Evolutionary conservation across 2,329 filamentous ascomycete species (phyloP), one percentile per base, ranked within the genome.

Genomic region (Hawksworthiomyces lignivorus): DNA sequence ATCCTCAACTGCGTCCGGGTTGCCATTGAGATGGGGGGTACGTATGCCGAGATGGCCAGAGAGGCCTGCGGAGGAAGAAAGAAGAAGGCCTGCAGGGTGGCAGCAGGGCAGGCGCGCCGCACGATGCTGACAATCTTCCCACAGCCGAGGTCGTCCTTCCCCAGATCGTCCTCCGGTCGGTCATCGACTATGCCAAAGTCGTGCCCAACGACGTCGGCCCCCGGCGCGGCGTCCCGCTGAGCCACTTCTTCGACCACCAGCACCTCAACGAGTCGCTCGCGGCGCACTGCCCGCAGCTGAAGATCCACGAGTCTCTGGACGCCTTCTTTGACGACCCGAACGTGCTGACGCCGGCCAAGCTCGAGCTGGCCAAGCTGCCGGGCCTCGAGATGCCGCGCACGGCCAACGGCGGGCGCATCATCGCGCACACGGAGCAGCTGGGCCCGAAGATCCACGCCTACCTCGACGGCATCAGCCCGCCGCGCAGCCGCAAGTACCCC

Each of bases 11-110:
- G 68, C 51, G 52, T 72, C 18, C 61, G 67, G 32, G 61, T 66
- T 39, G 66, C 65, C 12, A 69, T 71, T 24, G 65, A 70, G 55
- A 63, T 67, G 31, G 69, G 69, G 41, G 68, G 68, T 60, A 47
- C 50, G 51, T 61, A 20, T n/a, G n/a, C n/a, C n/a, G n/a, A n/a
- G n/a, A n/a, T n/a, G n/a, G n/a, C n/a, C n/a, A n/a, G n/a, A n/a
- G n/a, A n/a, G n/a, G n/a, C 12, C 20, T 49, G 2, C 50, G 12
- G 5, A 8, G 12, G 18, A 15, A 8, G 31, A 24, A 15, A 15
- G 8, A 12, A 10, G 8, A 26, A 18, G 14, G 18, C 8, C n/a
- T 31, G 17, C 10, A 12, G n/a, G n/a, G n/a, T n/a, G n/a, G n/a
- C n/a, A n/a, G n/a, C n/a, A n/a, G n/a, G n/a, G n/a, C n/a, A n/a